These are phyloP conservation scores for Fusarium nodosum DNA, from an alignment of 2,329 filamentous ascomycete species.

Conservation along the genomic window DNA sequence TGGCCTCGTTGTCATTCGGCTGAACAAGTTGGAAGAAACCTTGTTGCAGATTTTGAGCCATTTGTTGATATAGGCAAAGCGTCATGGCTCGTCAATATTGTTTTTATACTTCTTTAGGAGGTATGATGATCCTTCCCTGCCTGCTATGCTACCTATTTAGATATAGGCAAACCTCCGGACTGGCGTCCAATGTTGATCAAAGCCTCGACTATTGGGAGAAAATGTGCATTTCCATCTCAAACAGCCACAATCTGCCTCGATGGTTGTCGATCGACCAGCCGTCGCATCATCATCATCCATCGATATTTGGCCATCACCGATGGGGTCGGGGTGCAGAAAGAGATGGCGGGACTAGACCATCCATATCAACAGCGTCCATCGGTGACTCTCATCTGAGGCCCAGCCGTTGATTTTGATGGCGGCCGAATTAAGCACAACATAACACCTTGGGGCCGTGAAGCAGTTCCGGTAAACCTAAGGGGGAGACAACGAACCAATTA, in stretches of 20 bases:
- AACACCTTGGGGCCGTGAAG: conserved; percentile 27
- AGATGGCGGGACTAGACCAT: conserved; percentile 8
- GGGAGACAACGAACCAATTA: conserved; percentile 29
- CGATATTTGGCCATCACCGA: conserved; percentile 26
- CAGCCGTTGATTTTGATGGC: conserved; percentile 30
- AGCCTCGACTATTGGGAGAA: neutral
- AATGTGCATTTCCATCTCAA: conserved; percentile 12
- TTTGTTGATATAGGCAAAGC: conserved; percentile 23
- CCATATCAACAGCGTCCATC: conserved; percentile 20
- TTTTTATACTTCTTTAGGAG: conserved; percentile 18
- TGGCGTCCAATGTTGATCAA: neutral
- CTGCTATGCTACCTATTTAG: conserved; percentile 14
- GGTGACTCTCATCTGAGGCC: conserved; percentile 19
- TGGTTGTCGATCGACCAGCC: conserved; percentile 26
- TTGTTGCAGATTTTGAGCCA: conserved; percentile 18
- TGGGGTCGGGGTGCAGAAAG: conserved; percentile 8
- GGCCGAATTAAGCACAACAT: conserved; percentile 33
- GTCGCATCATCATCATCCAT: conserved; percentile 25
- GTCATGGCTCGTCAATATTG: conserved; percentile 15
- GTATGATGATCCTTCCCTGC: conserved; percentile 5
- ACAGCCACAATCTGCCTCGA: conserved; percentile 14
- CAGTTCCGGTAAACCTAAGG: conserved; percentile 24
- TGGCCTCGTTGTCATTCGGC: conserved; percentile 2
- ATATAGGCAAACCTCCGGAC: conserved; percentile 26
- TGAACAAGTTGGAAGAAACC: conserved; percentile 23